Evolutionary conservation across 2,329 filamentous ascomycete species (phyloP), one percentile per base, ranked within the genome.

Genomic region (Cryphonectria japonica): DNA sequence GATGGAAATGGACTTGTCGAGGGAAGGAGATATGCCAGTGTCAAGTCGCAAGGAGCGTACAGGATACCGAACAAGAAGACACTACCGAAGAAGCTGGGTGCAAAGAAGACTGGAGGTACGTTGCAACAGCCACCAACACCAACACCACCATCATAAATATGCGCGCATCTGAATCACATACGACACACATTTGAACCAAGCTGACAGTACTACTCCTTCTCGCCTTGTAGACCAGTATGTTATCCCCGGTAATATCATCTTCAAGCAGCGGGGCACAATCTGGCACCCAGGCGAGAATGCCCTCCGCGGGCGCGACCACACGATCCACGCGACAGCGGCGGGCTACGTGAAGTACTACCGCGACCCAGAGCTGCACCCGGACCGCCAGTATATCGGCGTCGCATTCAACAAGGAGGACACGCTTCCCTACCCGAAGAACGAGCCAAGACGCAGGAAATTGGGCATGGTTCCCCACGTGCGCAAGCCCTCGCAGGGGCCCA

Each of bases 311-410:
- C 92, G 96, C 73, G 95, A 99, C 81, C 96, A 98, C 85, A 98
- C 95, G 66, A 97, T 99, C 79, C 97, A 93, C 82, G 91, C 96
- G 68, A 91, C 90, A 72, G 89, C 92, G 69, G 87, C 92, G 3
- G 96, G 96, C 74, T 99, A 97, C 82, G 96, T 99, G 72, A 94
- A 96, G 77, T 99, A 97, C 88, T 99, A 99, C 86, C 90, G 92
- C 78, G 95, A 99, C 79, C 94, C 95, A 0, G 82, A 87, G 43
- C 87, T 86, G 71, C 94, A 98, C 81, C 93, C 95, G 0, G 92
- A 94, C 75, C 89, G 95, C 72, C 93, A 97, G 81, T 99, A 95
- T 85, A 99, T 99, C 78, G 96, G 96, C 73, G 92, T 99, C 29
- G 92, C 93, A 46, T 95, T 97, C 81, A 88, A 95, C 79, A 93